Conservation (phyloP, 805 yeast genomes). For the Nakazawaea laoshanensis region DNA sequence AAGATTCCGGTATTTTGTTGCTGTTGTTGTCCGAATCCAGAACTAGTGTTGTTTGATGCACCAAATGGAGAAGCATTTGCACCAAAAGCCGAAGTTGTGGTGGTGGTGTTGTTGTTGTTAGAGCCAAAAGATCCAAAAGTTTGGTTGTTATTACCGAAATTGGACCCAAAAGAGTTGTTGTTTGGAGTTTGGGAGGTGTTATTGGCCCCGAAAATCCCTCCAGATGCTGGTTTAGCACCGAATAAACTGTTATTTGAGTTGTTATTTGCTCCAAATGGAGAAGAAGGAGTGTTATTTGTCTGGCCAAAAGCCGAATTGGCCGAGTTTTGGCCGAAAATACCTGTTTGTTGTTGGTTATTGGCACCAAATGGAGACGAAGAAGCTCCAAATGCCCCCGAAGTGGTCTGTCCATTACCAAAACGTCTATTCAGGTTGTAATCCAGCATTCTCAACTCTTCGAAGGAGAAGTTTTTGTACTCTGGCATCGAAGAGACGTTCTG, state of each 20-base stretch:
- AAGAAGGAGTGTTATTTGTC: conserved; percentile 10
- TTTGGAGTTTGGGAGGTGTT: conserved; percentile 18
- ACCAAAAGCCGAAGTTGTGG: conserved; percentile 11
- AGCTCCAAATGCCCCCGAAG: conserved; percentile 21
- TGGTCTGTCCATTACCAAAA: conserved; percentile 38
- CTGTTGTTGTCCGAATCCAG: conserved; percentile 17
- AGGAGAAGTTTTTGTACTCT: conserved; percentile 71
- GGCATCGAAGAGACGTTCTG: conserved; percentile 86
- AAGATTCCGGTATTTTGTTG: conserved; percentile 27
- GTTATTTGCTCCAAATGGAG: conserved; percentile 16
- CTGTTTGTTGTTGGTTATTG: conserved; percentile 18
- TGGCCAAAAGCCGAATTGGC: conserved; percentile 21
- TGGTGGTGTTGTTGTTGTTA: conserved; percentile 17
- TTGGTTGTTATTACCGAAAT: conserved; percentile 13
- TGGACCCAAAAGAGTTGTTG: conserved; percentile 22
- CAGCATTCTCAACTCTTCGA: conserved; percentile 82
- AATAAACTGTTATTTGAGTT: conserved; percentile 33
- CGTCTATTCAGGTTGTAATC: conserved; percentile 76
- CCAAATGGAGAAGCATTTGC: conserved; percentile 14
- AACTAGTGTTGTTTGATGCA: conserved; percentile 3
- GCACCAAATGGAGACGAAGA: conserved; percentile 25
- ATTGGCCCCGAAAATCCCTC: conserved; percentile 26
- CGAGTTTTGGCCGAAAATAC: conserved; percentile 13
- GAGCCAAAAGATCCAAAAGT: too few relatives aligned
- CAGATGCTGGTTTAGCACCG: conserved; percentile 24